phyloP scores from a whole-genome alignment of 129 eudicot species.

The Arctium minus region DNA sequence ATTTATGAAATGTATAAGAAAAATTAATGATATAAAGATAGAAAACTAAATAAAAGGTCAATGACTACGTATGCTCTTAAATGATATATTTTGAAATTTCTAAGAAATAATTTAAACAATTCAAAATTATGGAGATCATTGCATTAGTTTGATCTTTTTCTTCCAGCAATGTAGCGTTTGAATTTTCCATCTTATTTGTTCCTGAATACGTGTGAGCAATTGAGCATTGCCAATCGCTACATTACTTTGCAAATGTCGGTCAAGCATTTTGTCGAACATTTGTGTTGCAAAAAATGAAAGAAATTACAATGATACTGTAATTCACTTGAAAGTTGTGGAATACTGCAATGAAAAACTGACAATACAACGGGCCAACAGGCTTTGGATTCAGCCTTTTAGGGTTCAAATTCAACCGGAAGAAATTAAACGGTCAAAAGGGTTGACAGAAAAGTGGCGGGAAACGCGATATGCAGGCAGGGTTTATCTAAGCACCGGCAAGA shows the following conservation, averaged over 20 bases:
- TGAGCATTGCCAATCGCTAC: neutral
- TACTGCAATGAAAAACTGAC: conserved; percentile 1
- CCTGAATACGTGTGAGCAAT: neutral
- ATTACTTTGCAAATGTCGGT: neutral
- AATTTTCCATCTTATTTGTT: neutral
- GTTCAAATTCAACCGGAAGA: conserved; percentile 1
- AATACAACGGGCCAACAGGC: neutral
- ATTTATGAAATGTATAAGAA: too few relatives aligned
- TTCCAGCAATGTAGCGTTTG: neutral
- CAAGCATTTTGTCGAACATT: conserved; percentile 13
- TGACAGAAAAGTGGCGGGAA: neutral
- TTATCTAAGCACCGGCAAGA: neutral
- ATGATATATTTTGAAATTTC: neutral
- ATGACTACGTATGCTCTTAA: too few relatives aligned
- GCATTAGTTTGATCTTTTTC: neutral
- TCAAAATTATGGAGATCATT: neutral
- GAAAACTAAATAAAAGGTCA: too few relatives aligned
- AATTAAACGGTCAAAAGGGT: neutral
- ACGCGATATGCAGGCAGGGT: neutral
- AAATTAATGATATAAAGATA: too few relatives aligned
- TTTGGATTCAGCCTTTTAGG: conserved; percentile 1
- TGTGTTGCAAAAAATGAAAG: neutral
- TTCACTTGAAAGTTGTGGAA: neutral
- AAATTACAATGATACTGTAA: neutral
- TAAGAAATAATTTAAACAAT: neutral